phyloP scores from a whole-genome alignment of 306 rosid genomes.

The Cicer cuneatum region DNA sequence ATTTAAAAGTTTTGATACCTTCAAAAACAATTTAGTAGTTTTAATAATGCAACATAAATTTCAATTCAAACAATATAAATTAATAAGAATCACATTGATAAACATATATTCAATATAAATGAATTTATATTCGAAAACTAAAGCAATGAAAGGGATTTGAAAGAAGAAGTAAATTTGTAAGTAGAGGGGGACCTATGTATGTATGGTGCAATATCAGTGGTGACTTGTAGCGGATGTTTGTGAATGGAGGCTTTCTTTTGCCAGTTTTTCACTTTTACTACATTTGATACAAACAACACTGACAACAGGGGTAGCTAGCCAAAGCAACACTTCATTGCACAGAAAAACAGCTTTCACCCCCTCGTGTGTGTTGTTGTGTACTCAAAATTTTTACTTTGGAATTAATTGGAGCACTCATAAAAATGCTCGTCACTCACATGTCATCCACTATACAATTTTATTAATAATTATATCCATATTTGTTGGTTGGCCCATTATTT shows the following conservation, averaged over 20 bases:
- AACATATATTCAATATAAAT: no score
- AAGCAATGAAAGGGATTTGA: constrained; percentile 7
- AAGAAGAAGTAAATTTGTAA: constrained; percentile 18
- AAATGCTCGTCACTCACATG: constrained; percentile 40
- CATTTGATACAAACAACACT: constrained; percentile 45
- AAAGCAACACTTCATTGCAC: constrained; percentile 36
- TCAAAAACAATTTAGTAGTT: no score
- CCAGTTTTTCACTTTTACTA: constrained; percentile 42
- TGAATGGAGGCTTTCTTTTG: constrained; percentile 45
- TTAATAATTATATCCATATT: background rate
- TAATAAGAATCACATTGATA: no score
- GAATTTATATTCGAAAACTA: no score
- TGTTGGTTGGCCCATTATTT: constrained; percentile 11
- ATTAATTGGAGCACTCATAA: constrained; percentile 35
- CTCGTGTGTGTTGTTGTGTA: constrained; percentile 48
- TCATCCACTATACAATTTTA: constrained; percentile 30
- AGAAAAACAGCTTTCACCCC: constrained; percentile 35
- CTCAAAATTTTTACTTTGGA: constrained; percentile 9
- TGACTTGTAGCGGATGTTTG: constrained; percentile 40
- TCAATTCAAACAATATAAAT: no score
- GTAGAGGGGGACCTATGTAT: constrained; percentile 42
- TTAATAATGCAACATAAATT: no score
- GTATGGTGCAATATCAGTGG: constrained; percentile 10
- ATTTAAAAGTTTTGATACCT: no score
- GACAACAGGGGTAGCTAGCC: constrained; percentile 36